Conservation (phyloP, 2,329 filamentous ascomycete genomes). For the Drechslera avenae region DNA sequence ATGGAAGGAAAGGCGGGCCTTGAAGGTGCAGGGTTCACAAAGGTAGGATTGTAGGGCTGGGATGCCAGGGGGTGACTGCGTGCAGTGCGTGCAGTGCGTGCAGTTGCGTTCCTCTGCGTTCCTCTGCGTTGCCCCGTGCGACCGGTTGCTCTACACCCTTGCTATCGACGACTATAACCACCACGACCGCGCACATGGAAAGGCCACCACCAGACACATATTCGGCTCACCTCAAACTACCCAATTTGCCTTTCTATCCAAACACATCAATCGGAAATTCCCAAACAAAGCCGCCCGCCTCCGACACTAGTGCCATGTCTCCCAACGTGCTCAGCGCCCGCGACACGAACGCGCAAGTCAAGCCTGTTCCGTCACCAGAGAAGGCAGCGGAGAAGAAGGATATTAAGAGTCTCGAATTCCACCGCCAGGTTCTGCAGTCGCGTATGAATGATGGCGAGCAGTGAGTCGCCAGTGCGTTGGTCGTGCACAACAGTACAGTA, state of each 20-base stretch:
- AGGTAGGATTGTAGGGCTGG: conserved; percentile 7
- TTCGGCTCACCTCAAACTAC: not conserved
- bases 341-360: conserved; percentile 64
- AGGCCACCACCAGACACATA: not conserved
- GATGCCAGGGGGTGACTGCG: conserved; percentile 12
- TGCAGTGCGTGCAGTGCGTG: no score
- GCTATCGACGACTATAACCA: conserved; percentile 6
- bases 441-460: conserved; percentile 68
- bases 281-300: not conserved
- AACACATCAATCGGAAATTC: not conserved
- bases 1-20: not conserved
- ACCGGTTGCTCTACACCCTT: conserved; percentile 13
- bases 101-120: conserved; percentile 4
- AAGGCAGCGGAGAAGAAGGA: conserved; percentile 35
- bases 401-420: conserved; percentile 67
- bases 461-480: conserved; percentile 57
- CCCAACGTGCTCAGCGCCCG: conserved; percentile 66
- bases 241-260: not conserved
- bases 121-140: conserved; percentile 20
- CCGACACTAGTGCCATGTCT: conserved; percentile 54
- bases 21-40: not conserved
- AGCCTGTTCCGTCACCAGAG: conserved; percentile 29
- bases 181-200: conserved; percentile 5
- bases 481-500: no score
- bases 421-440: conserved; percentile 74